Evolutionary conservation across 2,329 filamentous ascomycete species (phyloP).

Genomic region (Penicillium sp.): DNA sequence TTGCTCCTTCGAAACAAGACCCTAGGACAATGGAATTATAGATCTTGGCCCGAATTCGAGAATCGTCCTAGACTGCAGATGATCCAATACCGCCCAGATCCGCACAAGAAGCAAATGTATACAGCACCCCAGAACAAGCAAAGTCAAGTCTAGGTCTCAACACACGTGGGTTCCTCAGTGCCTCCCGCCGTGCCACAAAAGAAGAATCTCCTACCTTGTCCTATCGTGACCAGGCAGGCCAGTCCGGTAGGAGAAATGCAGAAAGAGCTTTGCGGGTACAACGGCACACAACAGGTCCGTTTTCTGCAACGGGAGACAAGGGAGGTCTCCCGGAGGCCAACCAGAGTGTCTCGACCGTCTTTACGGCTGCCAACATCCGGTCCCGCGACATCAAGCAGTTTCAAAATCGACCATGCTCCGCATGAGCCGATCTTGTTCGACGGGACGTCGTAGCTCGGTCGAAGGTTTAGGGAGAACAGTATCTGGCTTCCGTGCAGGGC

Average conservation of each 20-base stretch:
- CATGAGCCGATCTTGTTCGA: slow-evolving; percentile 19
- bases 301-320: slow-evolving; percentile 11
- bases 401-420: slow-evolving; percentile 13
- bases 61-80: neutral
- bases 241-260: neutral
- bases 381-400: slow-evolving; percentile 20
- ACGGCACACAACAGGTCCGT: slow-evolving; percentile 16
- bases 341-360: slow-evolving; percentile 14
- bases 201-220: slow-evolving; percentile 19
- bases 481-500: neutral
- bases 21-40: neutral
- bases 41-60: neutral
- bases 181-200: slow-evolving; percentile 7
- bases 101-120: neutral
- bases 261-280: slow-evolving; percentile 5
- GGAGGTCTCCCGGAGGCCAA: slow-evolving; percentile 17
- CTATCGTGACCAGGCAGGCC: slow-evolving; percentile 17
- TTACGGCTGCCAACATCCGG: slow-evolving; percentile 19
- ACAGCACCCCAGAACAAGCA: slow-evolving; percentile 5
- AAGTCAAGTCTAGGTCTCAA: slow-evolving; percentile 5
- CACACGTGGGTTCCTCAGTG: slow-evolving; percentile 24
- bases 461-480: slow-evolving; percentile 3
- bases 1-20: neutral
- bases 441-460: slow-evolving; percentile 3
- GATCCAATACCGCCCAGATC: neutral